These are phyloP conservation scores for Arthrobotrys musiformis DNA, from an alignment of 2,329 filamentous ascomycete species.

Conservation along the genomic window DNA sequence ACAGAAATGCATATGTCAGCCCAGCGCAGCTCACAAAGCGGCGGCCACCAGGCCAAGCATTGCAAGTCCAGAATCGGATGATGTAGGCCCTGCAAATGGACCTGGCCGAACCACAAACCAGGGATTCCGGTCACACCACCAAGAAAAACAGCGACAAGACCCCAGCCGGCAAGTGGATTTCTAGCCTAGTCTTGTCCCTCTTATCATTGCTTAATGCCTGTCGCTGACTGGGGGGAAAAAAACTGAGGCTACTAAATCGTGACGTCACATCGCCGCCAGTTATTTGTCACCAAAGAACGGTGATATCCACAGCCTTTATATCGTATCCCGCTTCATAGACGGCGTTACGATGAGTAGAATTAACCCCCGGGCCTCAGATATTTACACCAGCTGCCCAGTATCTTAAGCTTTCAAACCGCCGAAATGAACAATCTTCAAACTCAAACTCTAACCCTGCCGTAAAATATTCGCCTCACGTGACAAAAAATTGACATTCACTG, in stretches of 20 bases:
- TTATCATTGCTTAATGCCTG: neutral
- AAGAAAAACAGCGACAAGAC: neutral
- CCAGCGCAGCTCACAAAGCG: constrained; percentile 9
- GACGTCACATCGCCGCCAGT: constrained; percentile 10
- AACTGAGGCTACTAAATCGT: neutral
- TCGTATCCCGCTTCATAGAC: too few species aligned
- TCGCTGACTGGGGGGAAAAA: neutral
- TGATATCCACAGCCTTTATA: too few species aligned
- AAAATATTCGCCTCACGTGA: constrained; percentile 4
- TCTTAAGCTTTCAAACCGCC: neutral
- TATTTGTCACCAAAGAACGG: neutral
- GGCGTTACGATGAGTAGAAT: too few species aligned
- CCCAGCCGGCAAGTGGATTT: neutral
- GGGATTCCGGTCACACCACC: constrained; percentile 50
- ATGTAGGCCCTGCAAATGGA: constrained; percentile 28
- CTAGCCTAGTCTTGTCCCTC: neutral
- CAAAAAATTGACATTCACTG: neutral
- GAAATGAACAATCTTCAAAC: neutral
- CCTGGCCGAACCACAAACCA: constrained; percentile 25
- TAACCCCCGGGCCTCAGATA: too few species aligned
- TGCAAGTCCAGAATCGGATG: constrained; percentile 25
- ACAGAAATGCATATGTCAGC: constrained; percentile 15
- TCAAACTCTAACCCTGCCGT: neutral
- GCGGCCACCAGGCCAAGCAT: neutral
- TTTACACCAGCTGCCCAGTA: too few species aligned